A percentile compares a stretch with the other conserved stretches of the same genome.
These are phyloP conservation scores for Candolleomyces aberdarensis DNA, from an alignment of 768 basidiomycete genomes.

Conservation along the genomic window DNA sequence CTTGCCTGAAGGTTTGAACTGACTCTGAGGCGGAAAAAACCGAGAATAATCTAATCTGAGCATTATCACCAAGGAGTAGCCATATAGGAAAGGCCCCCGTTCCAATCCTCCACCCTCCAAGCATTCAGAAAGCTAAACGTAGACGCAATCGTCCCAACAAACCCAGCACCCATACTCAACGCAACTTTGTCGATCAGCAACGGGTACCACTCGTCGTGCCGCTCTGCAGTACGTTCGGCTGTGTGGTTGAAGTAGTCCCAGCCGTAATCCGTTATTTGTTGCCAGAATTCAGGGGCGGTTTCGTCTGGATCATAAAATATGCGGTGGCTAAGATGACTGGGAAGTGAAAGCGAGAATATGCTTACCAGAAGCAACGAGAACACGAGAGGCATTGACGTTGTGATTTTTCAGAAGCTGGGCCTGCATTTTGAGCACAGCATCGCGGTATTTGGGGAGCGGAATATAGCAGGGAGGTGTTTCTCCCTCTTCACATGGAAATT, in stretches of 20 bases:
- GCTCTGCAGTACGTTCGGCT: background rate
- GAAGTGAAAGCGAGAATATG: background rate
- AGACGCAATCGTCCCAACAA: background rate
- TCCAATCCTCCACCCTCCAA: background rate
- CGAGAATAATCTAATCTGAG: too few relatives aligned
- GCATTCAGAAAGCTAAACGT: background rate
- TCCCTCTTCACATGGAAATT: too few relatives aligned
- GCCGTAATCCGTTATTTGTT: background rate
- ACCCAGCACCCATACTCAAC: background rate
- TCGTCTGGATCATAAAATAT: background rate
- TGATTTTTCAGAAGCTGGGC: background rate
- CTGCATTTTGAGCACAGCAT: background rate
- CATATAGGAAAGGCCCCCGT: background rate
- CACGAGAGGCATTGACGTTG: background rate
- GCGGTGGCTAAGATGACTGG: background rate
- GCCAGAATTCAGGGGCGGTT: background rate
- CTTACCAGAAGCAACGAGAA: background rate
- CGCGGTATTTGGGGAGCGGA: background rate
- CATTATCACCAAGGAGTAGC: background rate
- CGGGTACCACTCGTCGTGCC: background rate
- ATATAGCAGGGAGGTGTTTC: background rate
- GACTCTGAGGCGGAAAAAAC: too few relatives aligned
- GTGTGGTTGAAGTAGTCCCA: background rate
- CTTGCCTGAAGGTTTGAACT: too few relatives aligned
- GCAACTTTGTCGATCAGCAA: background rate